These are phyloP conservation scores for Mycocentrospora acerina DNA, from an alignment of 2,329 filamentous ascomycete genomes.

Conservation along the genomic window DNA sequence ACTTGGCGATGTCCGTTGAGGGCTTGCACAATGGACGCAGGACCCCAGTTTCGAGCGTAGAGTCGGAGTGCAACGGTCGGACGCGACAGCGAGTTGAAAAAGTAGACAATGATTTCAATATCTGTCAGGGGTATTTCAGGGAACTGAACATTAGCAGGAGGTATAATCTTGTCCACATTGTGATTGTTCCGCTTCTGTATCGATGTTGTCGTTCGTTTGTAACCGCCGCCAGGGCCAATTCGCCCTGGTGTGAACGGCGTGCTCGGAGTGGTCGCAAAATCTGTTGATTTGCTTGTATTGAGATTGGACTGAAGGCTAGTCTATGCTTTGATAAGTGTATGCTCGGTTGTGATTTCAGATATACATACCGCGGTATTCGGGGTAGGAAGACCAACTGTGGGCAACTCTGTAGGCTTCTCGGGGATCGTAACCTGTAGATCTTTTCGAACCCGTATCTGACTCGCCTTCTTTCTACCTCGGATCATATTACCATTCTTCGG, in stretches of 20 bases:
- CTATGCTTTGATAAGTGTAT: not conserved
- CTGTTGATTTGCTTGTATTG: too few species aligned
- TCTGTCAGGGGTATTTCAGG: slow-evolving; percentile 31
- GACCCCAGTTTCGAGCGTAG: slow-evolving; percentile 27
- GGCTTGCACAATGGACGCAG: slow-evolving; percentile 16
- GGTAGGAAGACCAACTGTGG: slow-evolving; percentile 7
- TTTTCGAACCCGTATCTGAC: slow-evolving; percentile 8
- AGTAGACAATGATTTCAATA: slow-evolving; percentile 32
- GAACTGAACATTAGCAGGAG: slow-evolving; percentile 12
- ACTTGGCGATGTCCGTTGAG: slow-evolving; percentile 29
- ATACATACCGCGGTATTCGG: slow-evolving; percentile 11
- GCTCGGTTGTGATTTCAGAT: too few species aligned
- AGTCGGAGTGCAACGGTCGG: slow-evolving; percentile 29
- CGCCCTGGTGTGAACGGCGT: slow-evolving; percentile 12
- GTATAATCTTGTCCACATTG: slow-evolving; percentile 18
- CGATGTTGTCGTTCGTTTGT: slow-evolving; percentile 6
- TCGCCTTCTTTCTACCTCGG: not conserved
- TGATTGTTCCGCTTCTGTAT: slow-evolving; percentile 22
- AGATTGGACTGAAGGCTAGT: not conserved
- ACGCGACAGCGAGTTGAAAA: slow-evolving; percentile 29
- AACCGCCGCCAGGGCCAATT: slow-evolving; percentile 10
- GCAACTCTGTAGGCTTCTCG: not conserved
- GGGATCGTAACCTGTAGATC: slow-evolving; percentile 14
- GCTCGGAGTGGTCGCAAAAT: not conserved
- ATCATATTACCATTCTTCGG: not conserved